These are phyloP conservation scores for Boletus reticuloceps DNA, from an alignment of 768 basidiomycete species.

Conservation along the genomic window DNA sequence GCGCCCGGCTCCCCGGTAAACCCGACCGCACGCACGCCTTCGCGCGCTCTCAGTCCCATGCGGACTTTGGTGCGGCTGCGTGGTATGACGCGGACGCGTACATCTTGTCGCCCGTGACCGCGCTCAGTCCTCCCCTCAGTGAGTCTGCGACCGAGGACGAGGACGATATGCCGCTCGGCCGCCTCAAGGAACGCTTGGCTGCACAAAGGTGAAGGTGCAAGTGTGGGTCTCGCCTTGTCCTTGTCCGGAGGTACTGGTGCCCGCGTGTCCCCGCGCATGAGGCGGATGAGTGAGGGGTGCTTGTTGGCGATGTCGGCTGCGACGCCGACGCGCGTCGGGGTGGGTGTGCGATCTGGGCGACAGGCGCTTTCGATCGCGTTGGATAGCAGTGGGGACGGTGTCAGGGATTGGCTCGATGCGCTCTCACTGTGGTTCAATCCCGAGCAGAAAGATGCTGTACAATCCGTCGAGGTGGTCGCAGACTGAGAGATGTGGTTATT, in stretches of 20 bases:
- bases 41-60: constrained; percentile 9
- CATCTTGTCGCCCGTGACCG: constrained; percentile 8
- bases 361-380: constrained; percentile 4
- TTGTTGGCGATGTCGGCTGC: constrained; percentile 10
- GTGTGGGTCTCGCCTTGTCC: background rate
- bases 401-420: constrained; percentile 19
- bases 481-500: background rate
- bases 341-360: background rate
- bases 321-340: constrained; percentile 17
- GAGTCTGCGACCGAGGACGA: constrained; percentile 8
- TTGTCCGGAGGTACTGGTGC: background rate
- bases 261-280: background rate
- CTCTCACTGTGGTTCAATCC: constrained; percentile 14
- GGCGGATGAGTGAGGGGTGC: constrained; percentile 22
- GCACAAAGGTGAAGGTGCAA: background rate
- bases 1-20: constrained; percentile 17
- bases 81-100: constrained; percentile 19
- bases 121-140: constrained; percentile 19
- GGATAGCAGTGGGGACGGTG: background rate
- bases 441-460: background rate
- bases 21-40: background rate
- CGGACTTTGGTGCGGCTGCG: background rate
- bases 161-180: constrained; percentile 16
- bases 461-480: background rate
- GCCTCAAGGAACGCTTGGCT: constrained; percentile 10